A percentile compares a stretch with the other conserved stretches of the same genome.
Conservation (phyloP, 257 asterid species). For the Solanum megistacrolobum region DNA sequence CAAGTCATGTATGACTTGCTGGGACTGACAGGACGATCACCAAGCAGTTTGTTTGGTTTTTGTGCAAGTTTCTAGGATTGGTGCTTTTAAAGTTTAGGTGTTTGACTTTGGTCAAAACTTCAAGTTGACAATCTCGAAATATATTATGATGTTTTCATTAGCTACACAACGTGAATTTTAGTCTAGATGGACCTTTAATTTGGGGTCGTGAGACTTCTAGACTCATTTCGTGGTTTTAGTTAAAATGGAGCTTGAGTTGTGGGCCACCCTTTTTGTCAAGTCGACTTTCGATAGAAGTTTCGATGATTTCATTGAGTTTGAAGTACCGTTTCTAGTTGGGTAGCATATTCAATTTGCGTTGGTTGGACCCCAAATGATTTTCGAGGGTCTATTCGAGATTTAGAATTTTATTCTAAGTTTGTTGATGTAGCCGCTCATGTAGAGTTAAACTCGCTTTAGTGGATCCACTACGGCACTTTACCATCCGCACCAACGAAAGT, state of each 20-base stretch:
- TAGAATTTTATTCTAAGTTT: too few species aligned
- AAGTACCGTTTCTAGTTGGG: neutral
- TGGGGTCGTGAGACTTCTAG: neutral
- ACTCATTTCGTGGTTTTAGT: neutral
- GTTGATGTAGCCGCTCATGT: neutral
- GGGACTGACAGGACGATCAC: neutral
- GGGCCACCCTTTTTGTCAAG: neutral
- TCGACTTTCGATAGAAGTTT: neutral
- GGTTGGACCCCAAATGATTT: neutral
- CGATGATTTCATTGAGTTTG: too few species aligned
- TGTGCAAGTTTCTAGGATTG: neutral
- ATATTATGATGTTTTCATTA: neutral
- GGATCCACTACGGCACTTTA: neutral
- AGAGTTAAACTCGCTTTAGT: neutral
- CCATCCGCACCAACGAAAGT: neutral
- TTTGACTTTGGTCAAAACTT: neutral
- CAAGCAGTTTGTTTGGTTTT: neutral
- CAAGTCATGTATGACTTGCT: neutral
- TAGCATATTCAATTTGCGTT: neutral
- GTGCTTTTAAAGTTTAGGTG: neutral
- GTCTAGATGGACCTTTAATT: too few species aligned
- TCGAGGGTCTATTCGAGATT: neutral
- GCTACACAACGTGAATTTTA: too few species aligned
- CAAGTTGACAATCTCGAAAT: neutral
- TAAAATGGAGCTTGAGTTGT: neutral